A percentile compares a stretch with the other conserved stretches of the same genome.
Conservation (phyloP, 2,329 filamentous ascomycete species). For the Alternaria postmessia region DNA sequence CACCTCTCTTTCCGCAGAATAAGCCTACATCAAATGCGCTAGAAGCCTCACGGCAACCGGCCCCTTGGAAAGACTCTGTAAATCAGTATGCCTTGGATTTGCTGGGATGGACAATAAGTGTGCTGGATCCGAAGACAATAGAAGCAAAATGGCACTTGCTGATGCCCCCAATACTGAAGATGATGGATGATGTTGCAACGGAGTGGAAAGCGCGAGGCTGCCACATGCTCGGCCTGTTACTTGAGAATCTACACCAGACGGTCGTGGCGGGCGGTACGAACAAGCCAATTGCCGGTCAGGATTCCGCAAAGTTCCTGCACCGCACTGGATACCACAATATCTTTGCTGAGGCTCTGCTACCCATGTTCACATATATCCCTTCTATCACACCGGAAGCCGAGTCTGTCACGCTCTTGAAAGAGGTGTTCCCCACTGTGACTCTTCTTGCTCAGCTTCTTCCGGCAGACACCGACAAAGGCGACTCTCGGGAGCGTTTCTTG, state of each 20-base stretch:
- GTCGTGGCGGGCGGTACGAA: neutral
- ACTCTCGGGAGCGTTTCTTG: slow-evolving; percentile 45
- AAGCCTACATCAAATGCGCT: slow-evolving; percentile 55
- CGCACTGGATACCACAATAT: slow-evolving; percentile 67
- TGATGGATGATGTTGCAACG: slow-evolving; percentile 70
- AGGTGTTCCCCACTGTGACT: slow-evolving; percentile 73
- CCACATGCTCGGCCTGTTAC: slow-evolving; percentile 61
- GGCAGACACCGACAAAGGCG: slow-evolving; percentile 15
- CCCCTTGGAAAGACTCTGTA: slow-evolving; percentile 65
- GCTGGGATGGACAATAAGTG: slow-evolving; percentile 67
- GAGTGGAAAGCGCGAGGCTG: slow-evolving; percentile 66
- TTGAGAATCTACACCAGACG: slow-evolving; percentile 51
- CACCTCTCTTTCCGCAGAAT: slow-evolving; percentile 67
- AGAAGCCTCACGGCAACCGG: slow-evolving; percentile 63
- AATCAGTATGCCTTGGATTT: slow-evolving; percentile 63
- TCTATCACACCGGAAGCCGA: slow-evolving; percentile 77
- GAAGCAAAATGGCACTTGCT: slow-evolving; percentile 71
- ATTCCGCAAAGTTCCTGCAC: slow-evolving; percentile 61
- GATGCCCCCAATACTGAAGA: slow-evolving; percentile 72
- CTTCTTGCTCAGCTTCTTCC: slow-evolving; percentile 54
- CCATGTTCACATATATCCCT: slow-evolving; percentile 79
- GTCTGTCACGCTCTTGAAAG: slow-evolving; percentile 68
- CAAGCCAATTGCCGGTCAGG: slow-evolving; percentile 28
- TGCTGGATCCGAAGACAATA: slow-evolving; percentile 60
- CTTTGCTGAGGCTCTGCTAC: slow-evolving; percentile 73